Conservation (phyloP, 208 protist genomes). For the Crithidia thermophila region DNA sequence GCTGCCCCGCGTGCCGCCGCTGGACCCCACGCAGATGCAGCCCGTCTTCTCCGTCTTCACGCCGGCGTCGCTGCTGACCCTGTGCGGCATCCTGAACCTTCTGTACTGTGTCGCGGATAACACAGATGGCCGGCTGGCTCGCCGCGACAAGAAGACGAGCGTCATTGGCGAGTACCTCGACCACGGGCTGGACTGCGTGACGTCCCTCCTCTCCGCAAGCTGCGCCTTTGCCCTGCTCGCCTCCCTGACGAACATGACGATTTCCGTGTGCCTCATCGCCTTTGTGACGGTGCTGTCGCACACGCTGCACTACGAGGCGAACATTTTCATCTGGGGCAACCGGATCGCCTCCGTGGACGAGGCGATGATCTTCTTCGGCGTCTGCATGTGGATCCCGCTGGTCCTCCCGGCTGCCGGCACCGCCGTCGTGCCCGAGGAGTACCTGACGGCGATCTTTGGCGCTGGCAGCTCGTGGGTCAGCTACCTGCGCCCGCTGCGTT, state of each 20-base stretch:
- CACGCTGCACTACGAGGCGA: constrained; percentile 82
- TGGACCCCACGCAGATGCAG: constrained; percentile 37
- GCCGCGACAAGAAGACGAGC: constrained; percentile 75
- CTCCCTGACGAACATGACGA: constrained; percentile 70
- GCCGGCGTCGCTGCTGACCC: constrained; percentile 43
- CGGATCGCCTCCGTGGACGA: constrained; percentile 87
- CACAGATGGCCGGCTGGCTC: constrained; percentile 88
- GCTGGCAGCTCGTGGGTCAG: constrained; percentile 25
- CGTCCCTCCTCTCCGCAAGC: constrained; percentile 79
- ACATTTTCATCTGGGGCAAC: constrained; percentile 90
- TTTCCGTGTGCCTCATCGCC: constrained; percentile 67
- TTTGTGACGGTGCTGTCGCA: constrained; percentile 78
- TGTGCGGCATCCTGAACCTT: constrained; percentile 78
- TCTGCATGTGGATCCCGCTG: constrained; percentile 73
- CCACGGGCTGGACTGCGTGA: constrained; percentile 92
- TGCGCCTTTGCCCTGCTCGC: constrained; percentile 66
- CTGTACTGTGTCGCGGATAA: constrained; percentile 92
- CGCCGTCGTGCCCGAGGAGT: constrained; percentile 29
- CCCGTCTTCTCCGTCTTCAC: constrained; percentile 46
- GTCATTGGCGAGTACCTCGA: constrained; percentile 92
- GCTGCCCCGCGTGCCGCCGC: constrained; percentile 29
- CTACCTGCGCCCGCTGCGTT: constrained; percentile 31
- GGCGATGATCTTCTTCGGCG: constrained; percentile 89
- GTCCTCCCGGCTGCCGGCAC: constrained; percentile 50
- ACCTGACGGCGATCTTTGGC: constrained; percentile 25